Base-by-base conservation (phyloP, 805 yeast genomes). In the Candida stauntonica region DNA sequence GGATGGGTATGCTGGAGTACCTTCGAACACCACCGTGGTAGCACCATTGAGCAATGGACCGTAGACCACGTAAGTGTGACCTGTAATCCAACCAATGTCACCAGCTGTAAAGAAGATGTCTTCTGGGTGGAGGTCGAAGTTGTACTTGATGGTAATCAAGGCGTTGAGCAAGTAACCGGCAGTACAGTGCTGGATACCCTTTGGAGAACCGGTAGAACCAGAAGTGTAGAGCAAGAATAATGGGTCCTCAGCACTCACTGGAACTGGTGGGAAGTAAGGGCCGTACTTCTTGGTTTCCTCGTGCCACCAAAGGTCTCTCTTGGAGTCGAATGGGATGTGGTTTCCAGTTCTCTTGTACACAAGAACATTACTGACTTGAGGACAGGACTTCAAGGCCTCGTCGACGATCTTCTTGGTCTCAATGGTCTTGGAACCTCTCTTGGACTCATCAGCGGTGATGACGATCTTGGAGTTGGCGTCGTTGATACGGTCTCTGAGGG, bases 11-110 rank as follows among this genome's bases (percentile, higher is more conserved):
- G 96, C 96, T 27, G 99, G 98, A 15, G 99, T 93, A 44, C 96
- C 93, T 71, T 93, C 98, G 61, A 93, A 93, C 41, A 91, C 86
- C 38, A 93, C 84, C 8, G 96, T 80, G 33, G 98, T 81, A 38
- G 89, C 86, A 64, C 98, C 99, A 24, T 80, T 62, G 21, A 79
- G 67, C 51, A 93, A 75, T 29, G 99, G 99, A 44, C 98, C 98
- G 58, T 93, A 93, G 33, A 91, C 76, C 31, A 87, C 95, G 60
- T 91, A 93, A 8, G 97, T 85, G 65, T 93, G 99, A 52, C 98
- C 98, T 14, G 99, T 93, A 61, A 93, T 93, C 98, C 99, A 93
- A 60, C 99, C 98, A 40, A 93, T 87, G 62, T 93, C 98, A 59
- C 98, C 98, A 28, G 98, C 98, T 29, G 98, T 91, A 71, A 93